phyloP scores from a whole-genome alignment of 495 filamentous ascomycete genomes.

The Penicillium argentinense region DNA sequence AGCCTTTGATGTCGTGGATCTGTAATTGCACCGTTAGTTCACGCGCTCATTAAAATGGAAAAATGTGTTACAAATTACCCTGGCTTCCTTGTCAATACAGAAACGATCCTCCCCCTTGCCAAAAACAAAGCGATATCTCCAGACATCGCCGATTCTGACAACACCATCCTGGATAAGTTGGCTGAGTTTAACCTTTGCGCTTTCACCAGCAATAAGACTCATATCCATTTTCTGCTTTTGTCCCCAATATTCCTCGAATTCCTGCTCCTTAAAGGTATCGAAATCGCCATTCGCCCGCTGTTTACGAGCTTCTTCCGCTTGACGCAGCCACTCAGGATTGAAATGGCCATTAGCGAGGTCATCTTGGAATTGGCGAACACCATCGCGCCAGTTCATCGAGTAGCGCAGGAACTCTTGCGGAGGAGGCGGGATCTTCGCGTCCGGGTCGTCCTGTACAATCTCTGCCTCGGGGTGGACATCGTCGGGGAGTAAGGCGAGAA shows the following conservation, averaged over 20 bases:
- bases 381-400: conserved; percentile 50
- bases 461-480: conserved; percentile 38
- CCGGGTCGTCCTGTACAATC: conserved; percentile 28
- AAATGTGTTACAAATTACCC: conserved; percentile 31
- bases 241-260: conserved; percentile 71
- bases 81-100: conserved; percentile 51
- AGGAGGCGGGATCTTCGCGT: conserved; percentile 38
- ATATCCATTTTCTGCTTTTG: conserved; percentile 54
- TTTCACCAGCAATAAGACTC: conserved; percentile 45
- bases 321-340: conserved; percentile 62
- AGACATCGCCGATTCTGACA: conserved; percentile 53
- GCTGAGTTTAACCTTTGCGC: conserved; percentile 47
- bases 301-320: conserved; percentile 62
- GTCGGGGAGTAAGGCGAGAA: conserved; percentile 58
- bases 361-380: conserved; percentile 54
- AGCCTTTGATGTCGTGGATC: conserved; percentile 38
- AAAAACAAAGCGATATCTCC: conserved; percentile 41
- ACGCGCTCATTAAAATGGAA: neutral
- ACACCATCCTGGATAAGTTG: conserved; percentile 46
- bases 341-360: conserved; percentile 62
- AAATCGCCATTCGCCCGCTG: conserved; percentile 66
- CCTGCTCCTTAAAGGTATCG: conserved; percentile 63
- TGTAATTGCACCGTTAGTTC: conserved; percentile 19
- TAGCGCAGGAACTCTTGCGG: conserved; percentile 49
- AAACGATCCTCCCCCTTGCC: conserved; percentile 26